A percentile compares a stretch with the other conserved stretches of the same genome.
These are phyloP conservation scores for Coriolopsis trogii DNA, from an alignment of 1,284 basidiomycete species.

Conservation along the genomic window DNA sequence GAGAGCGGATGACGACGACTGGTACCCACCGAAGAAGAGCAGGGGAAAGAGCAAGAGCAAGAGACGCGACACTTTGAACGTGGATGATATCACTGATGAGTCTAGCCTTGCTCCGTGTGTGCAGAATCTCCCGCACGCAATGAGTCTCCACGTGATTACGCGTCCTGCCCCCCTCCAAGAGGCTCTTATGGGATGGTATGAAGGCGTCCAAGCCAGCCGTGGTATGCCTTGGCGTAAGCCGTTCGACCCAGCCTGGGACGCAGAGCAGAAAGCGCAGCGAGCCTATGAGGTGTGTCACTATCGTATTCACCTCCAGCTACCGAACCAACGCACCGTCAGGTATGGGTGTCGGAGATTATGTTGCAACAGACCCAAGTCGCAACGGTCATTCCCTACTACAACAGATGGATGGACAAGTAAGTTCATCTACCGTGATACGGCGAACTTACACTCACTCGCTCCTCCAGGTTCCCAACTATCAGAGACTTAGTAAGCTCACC, in stretches of 20 bases:
- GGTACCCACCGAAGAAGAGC: conserved; percentile 6
- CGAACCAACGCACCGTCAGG: too few relatives aligned
- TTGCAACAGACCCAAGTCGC: conserved; percentile 93
- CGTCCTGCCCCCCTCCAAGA: conserved; percentile 43
- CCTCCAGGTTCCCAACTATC: conserved; percentile 80
- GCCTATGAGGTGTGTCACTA: conserved; percentile 88
- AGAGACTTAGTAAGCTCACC: conserved; percentile 62
- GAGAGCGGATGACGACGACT: conserved; percentile 11
- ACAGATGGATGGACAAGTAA: conserved; percentile 77
- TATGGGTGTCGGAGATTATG: conserved; percentile 95
- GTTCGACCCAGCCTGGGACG: conserved; percentile 53
- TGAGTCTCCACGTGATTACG: conserved; percentile 39
- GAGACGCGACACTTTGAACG: conserved; percentile 11
- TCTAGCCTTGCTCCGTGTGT: too few relatives aligned
- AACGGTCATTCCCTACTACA: conserved; percentile 91
- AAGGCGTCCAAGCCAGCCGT: conserved; percentile 58
- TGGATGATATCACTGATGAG: conserved; percentile 4
- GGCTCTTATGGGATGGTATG: conserved; percentile 70
- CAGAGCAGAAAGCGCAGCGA: conserved; percentile 64
- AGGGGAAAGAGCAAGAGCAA: conserved; percentile 11
- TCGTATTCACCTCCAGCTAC: too few relatives aligned
- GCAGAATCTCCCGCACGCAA: conserved; percentile 32
- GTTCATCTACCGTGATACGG: background rate
- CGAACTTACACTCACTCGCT: background rate
- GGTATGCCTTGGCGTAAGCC: conserved; percentile 89